phyloP scores from a whole-genome alignment of 208 protist species.

The Acanthamoeba castellanii region DNA sequence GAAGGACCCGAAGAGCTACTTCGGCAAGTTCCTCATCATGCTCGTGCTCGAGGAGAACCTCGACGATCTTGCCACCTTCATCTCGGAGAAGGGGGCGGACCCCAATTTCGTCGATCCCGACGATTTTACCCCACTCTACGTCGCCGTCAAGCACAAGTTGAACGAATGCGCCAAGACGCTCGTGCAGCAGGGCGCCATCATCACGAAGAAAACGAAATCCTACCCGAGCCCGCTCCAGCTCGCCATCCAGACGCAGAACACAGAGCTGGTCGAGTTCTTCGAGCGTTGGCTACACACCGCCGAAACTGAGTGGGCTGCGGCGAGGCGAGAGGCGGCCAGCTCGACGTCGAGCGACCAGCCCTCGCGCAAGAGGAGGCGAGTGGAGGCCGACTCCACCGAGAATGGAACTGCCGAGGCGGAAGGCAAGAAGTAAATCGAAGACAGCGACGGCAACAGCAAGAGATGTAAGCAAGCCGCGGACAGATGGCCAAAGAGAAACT shows the following conservation, averaged over 20 bases:
- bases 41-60: slow-evolving; percentile 65
- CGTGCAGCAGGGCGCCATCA: slow-evolving; percentile 29
- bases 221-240: slow-evolving; percentile 52
- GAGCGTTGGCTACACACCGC: neutral
- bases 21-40: slow-evolving; percentile 67
- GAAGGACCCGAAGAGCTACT: slow-evolving; percentile 55
- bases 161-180: slow-evolving; percentile 45
- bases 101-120: slow-evolving; percentile 64
- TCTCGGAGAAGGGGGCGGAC: slow-evolving; percentile 26
- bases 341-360: neutral
- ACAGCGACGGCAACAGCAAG: neutral
- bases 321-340: neutral
- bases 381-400: neutral
- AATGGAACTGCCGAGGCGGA: neutral
- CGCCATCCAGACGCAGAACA: slow-evolving; percentile 50
- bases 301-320: slow-evolving; percentile 19
- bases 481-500: no score
- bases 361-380: slow-evolving; percentile 52
- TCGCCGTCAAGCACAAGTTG: slow-evolving; percentile 59
- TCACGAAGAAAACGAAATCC: slow-evolving; percentile 62
- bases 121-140: slow-evolving; percentile 68
- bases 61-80: slow-evolving; percentile 36
- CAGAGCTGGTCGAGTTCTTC: slow-evolving; percentile 26
- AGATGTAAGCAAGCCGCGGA: neutral
- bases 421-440: neutral